Evolutionary conservation across 495 filamentous ascomycete species (phyloP).

Genomic region (Aspergillus egyptiacus): DNA sequence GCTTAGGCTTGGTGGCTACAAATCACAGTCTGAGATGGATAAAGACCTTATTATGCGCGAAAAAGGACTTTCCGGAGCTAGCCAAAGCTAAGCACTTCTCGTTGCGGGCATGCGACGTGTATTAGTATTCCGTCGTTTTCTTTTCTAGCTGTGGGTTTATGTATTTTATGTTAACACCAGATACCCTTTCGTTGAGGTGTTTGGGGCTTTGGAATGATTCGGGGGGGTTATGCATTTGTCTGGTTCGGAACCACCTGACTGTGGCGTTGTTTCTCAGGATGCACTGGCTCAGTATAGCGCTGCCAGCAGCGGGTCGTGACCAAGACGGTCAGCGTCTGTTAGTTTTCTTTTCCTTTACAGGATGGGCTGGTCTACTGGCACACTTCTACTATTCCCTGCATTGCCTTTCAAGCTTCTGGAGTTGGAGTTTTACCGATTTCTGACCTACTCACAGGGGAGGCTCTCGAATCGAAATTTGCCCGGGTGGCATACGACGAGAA

Average conservation of each 20-base stretch:
- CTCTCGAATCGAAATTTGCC: neutral
- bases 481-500: conserved; percentile 3
- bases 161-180: conserved; percentile 8
- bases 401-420: neutral
- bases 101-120: neutral
- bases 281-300: too few relatives aligned
- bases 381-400: neutral
- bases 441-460: neutral
- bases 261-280: too few relatives aligned
- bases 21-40: conserved; percentile 27
- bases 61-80: conserved; percentile 14
- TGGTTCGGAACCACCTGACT: neutral
- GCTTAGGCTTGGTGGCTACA: conserved; percentile 27
- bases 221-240: neutral
- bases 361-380: neutral
- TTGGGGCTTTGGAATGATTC: neutral
- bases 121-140: neutral
- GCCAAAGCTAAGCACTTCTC: neutral
- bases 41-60: conserved; percentile 24
- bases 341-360: neutral
- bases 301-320: neutral
- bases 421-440: neutral
- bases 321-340: neutral
- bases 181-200: conserved; percentile 7
- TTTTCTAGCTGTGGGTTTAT: neutral